Percentiles rank a stretch among this genome's conserved stretches.
Evolutionary conservation across 306 rosid species (phyloP).

Genomic region (Mimosa pudica): DNA sequence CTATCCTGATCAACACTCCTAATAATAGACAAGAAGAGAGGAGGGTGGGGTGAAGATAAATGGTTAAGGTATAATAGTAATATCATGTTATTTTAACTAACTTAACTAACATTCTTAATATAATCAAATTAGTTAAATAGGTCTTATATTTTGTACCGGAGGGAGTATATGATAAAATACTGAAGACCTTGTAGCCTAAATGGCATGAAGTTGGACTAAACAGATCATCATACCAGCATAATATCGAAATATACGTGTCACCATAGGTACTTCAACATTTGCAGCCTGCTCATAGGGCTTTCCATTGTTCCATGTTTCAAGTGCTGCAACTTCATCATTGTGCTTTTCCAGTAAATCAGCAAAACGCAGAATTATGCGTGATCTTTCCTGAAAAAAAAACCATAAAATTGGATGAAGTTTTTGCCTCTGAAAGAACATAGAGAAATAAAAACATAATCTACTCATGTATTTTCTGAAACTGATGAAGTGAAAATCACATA

Average conservation of each 20-base stretch:
- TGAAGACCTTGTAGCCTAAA: no score
- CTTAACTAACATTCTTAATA: no score
- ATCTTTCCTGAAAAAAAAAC: conserved; percentile 58
- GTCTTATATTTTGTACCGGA: no score
- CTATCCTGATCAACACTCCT: no score
- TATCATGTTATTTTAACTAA: no score
- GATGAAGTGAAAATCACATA: conserved; percentile 44
- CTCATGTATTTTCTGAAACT: neutral
- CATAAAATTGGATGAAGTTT: conserved; percentile 8
- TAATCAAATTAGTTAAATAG: no score
- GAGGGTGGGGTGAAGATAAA: no score
- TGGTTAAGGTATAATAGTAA: no score
- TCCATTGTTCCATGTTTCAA: conserved; percentile 84
- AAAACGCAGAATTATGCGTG: conserved; percentile 55
- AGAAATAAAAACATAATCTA: conserved; percentile 8
- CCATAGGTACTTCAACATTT: conserved; percentile 66
- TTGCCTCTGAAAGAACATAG: neutral
- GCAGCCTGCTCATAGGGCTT: conserved; percentile 75
- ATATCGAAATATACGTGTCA: conserved; percentile 62
- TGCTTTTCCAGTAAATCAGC: conserved; percentile 79
- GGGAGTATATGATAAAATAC: no score
- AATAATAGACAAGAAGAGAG: no score
- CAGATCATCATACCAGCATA: conserved; percentile 62
- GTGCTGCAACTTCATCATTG: conserved; percentile 63
- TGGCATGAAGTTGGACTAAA: conserved; percentile 2